Percentiles rank a stretch among this genome's conserved stretches.
Conservation (phyloP, 1,284 basidiomycete species). For the Phlebopus sp. region DNA sequence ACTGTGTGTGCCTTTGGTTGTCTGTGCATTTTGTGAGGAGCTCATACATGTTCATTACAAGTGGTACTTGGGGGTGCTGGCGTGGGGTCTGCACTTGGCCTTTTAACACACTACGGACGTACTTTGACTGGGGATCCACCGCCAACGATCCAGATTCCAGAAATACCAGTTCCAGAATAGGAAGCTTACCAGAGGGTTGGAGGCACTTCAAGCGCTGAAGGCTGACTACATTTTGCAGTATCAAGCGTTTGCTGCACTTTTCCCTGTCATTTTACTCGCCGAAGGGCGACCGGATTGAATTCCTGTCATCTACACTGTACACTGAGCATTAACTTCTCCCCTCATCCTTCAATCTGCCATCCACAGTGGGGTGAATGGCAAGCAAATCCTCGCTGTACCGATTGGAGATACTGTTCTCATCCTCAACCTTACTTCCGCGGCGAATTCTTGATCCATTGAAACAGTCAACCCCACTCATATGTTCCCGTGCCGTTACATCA, state of each 20-base stretch:
- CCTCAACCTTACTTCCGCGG: constrained; percentile 29
- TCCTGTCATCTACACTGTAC: constrained; percentile 9
- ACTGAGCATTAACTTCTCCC: constrained; percentile 33
- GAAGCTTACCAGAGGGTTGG: neutral
- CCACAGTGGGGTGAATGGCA: constrained; percentile 64
- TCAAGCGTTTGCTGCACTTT: neutral
- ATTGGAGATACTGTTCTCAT: constrained; percentile 26
- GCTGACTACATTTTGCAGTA: neutral
- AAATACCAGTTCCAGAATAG: constrained; percentile 15
- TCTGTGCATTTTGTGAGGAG: too few relatives aligned
- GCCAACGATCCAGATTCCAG: constrained; percentile 36
- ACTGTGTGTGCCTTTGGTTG: constrained; percentile 43
- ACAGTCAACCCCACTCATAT: constrained; percentile 76
- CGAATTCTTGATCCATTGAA: constrained; percentile 59
- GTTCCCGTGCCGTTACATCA: constrained; percentile 60
- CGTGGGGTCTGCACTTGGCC: constrained; percentile 58
- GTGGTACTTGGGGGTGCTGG: constrained; percentile 70
- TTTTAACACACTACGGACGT: constrained; percentile 52
- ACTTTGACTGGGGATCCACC: constrained; percentile 51
- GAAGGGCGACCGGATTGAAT: neutral
- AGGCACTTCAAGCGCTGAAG: neutral
- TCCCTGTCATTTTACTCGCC: neutral
- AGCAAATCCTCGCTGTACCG: constrained; percentile 53
- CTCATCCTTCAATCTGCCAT: constrained; percentile 70
- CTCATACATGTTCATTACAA: constrained; percentile 24